Conservation (phyloP, 352 stramenopile species). For the Phytophthora agathidicida region DNA sequence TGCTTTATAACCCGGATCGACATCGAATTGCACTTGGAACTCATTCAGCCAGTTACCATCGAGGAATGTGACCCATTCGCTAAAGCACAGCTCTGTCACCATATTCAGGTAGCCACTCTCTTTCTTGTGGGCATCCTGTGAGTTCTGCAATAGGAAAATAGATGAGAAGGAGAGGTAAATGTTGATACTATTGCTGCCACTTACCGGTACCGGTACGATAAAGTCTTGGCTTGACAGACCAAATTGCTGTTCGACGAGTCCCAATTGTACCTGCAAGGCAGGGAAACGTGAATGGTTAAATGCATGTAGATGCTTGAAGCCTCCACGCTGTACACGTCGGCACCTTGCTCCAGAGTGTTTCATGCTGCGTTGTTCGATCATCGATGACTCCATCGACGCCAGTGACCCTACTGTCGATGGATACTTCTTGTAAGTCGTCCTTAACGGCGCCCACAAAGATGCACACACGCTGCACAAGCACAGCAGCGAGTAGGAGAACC, state of each 20-base stretch:
- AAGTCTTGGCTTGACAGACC: not conserved
- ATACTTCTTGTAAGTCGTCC: slow-evolving; percentile 15
- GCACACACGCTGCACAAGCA: slow-evolving; percentile 2
- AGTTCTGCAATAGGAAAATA: no score
- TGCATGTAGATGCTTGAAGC: no score
- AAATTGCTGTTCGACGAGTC: slow-evolving; percentile 12
- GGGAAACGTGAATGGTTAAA: not conserved
- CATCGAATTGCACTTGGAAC: slow-evolving; percentile 29
- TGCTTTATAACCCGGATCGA: slow-evolving; percentile 35
- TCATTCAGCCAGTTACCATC: slow-evolving; percentile 18
- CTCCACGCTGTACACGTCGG: no score
- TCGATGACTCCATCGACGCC: slow-evolving; percentile 3
- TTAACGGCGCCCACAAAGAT: not conserved
- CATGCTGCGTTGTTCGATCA: not conserved
- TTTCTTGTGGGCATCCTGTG: not conserved
- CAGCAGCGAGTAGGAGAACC: not conserved
- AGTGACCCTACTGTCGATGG: slow-evolving; percentile 4
- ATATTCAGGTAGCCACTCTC: not conserved
- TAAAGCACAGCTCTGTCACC: not conserved
- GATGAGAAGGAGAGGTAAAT: no score
- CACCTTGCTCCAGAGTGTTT: slow-evolving; percentile 21
- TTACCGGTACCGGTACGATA: no score
- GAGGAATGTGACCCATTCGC: slow-evolving; percentile 14
- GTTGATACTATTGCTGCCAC: no score
- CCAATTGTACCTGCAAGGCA: slow-evolving; percentile 7